Evolutionary conservation across 2,329 filamentous ascomycete genomes (phyloP).

Genomic region (Cercospora sp.): DNA sequence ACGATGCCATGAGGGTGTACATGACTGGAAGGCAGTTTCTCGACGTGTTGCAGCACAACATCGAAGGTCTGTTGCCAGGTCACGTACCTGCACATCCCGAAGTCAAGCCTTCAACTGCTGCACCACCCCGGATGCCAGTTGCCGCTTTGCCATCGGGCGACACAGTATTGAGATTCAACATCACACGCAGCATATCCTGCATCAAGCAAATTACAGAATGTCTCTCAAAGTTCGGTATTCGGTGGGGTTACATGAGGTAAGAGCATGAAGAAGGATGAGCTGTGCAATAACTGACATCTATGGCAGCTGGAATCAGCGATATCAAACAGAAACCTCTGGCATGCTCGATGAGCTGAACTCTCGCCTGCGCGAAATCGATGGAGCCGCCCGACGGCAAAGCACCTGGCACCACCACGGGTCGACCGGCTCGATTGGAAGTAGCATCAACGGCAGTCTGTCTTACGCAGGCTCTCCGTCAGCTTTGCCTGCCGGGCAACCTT

Average conservation of each 20-base stretch:
- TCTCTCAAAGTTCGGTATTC: conserved; percentile 48
- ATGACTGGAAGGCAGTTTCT: conserved; percentile 64
- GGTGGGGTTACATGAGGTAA: conserved; percentile 51
- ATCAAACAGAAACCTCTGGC: conserved; percentile 47
- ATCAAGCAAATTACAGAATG: conserved; percentile 52
- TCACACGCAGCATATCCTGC: conserved; percentile 46
- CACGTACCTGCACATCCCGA: conserved; percentile 45
- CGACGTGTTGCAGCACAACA: conserved; percentile 56
- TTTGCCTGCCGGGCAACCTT: conserved; percentile 12
- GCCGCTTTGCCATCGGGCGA: conserved; percentile 35
- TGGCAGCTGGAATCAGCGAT: conserved; percentile 50
- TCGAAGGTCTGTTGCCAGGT: conserved; percentile 48
- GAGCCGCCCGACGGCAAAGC: conserved; percentile 29
- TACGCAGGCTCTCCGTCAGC: conserved; percentile 27
- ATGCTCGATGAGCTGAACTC: conserved; percentile 47
- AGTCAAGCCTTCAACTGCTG: conserved; percentile 41
- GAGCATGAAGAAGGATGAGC: conserved; percentile 1
- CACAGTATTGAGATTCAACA: conserved; percentile 38
- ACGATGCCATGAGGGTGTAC: conserved; percentile 82
- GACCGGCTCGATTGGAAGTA: conserved; percentile 32
- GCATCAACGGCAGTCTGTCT: conserved; percentile 27
- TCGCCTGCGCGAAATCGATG: conserved; percentile 40
- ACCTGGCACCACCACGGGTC: conserved; percentile 34
- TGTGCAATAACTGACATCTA: conserved; percentile 1
- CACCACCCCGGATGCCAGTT: conserved; percentile 39